These are phyloP conservation scores for Syncephalastrum sp. DNA, from an alignment of 371 early-diverging fungal species.

Conservation along the genomic window DNA sequence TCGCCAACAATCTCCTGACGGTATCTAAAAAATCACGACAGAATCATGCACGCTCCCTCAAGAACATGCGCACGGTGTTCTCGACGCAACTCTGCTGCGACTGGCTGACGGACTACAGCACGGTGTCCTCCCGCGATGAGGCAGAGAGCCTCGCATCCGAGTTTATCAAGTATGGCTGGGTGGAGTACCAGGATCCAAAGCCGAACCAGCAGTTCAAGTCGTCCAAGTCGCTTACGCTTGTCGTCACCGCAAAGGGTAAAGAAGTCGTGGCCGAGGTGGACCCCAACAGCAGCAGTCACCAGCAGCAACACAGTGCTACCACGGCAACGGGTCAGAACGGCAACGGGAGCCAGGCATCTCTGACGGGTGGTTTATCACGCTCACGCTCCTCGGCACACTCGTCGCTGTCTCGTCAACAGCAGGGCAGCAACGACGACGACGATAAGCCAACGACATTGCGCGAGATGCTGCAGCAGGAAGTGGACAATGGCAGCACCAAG, in stretches of 20 bases:
- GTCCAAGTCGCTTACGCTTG: conserved; percentile 10
- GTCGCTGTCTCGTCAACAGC: too few species aligned
- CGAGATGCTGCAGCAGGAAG: conserved; percentile 25
- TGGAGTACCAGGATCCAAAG: conserved; percentile 36
- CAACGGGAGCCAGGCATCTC: too few species aligned
- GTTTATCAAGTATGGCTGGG: conserved; percentile 57
- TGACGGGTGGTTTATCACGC: too few species aligned
- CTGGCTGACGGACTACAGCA: conserved; percentile 62
- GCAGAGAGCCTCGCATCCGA: conserved; percentile 51
- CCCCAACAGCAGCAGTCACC: not conserved
- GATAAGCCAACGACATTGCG: conserved; percentile 21
- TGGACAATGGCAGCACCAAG: conserved; percentile 5
- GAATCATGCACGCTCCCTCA: conserved; percentile 13
- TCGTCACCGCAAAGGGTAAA: conserved; percentile 18
- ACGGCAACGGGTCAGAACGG: not conserved
- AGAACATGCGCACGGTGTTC: conserved; percentile 32
- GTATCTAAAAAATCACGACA: conserved; percentile 14
- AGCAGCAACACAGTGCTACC: conserved; percentile 11
- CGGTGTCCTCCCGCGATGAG: conserved; percentile 61
- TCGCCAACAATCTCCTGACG: conserved; percentile 41
- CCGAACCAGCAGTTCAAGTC: conserved; percentile 5
- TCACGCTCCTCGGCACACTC: too few species aligned
- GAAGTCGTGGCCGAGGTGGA: conserved; percentile 8
- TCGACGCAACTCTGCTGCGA: conserved; percentile 49
- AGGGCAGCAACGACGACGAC: conserved; percentile 3